Evolutionary conservation across 2,329 filamentous ascomycete species (phyloP), one percentile per base, ranked within the genome.

Genomic region (Trichoderma brevicompactum): DNA sequence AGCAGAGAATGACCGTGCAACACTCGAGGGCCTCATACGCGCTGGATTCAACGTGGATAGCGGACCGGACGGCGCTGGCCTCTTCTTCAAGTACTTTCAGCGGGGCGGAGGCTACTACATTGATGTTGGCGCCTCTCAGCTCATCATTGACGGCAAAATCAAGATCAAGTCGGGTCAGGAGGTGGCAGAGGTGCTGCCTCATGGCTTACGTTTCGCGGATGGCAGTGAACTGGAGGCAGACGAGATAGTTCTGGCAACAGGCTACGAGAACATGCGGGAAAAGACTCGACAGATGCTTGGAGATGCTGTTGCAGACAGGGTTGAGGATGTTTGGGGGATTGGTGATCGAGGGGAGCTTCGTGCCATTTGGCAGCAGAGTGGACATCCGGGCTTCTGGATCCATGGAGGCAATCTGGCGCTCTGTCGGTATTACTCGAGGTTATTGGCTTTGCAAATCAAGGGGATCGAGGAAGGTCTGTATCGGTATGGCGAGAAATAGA

Each of bases 101-200:
- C 82, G 85, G 2, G 87, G 87, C 1, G 89, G 89, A 0, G 88
- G 89, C 0, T 91, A 90, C 72, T 91, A 91, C 75, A 88, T 91
- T 67, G 87, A 91, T 67, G 87, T 90, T 1, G 89, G 89, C 0
- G 85, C 83, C 0, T 85, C 84, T 0, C 76, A 85, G 70, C 79
- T 90, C 28, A 89, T 91, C 65, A 79, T 80, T 2, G 84, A 89
- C 12, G 87, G 88, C 0, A 86, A 85, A 71, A 86, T 91, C 73
- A 86, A 85, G 69, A 78, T 91, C 32, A 85, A 85, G 72, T 83
- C 86, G 46, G 85, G 83, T 0, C 82, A 83, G 5, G 84, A 86
- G 10, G 83, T 90, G 13, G 71, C 76, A 2, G 76, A 79, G 23
- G 81, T 90, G 2, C 78, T 83, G 0, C 76, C 81, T 0, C 70